Conservation (phyloP, 164 flowering plant genomes). For the Saururus chinensis region DNA sequence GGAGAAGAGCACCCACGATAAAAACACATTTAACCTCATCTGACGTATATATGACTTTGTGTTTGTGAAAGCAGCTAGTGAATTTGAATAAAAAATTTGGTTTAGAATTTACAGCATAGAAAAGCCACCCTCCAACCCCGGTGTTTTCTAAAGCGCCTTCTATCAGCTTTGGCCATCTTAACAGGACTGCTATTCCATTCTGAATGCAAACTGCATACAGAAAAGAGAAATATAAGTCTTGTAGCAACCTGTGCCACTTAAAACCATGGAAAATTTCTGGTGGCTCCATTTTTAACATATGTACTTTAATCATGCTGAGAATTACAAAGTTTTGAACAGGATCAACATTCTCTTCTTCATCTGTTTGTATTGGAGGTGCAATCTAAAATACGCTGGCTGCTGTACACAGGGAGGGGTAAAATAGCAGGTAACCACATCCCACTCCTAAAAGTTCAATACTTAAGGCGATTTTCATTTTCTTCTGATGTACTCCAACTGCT, state of each 20-base stretch:
- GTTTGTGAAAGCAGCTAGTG: neutral
- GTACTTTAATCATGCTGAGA: neutral
- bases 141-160: conserved; percentile 35
- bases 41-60: no score
- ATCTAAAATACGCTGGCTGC: no score
- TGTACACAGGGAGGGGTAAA: no score
- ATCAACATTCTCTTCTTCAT: neutral
- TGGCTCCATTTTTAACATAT: neutral
- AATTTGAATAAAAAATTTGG: neutral
- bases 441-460: no score
- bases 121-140: conserved; percentile 18
- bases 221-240: neutral
- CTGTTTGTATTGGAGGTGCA: neutral
- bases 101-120: conserved; percentile 2
- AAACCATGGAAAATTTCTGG: neutral
- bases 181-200: conserved; percentile 92
- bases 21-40: no score
- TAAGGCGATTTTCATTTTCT: neutral
- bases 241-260: neutral
- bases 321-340: neutral
- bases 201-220: conserved; percentile 32
- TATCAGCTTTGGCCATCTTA: conserved; percentile 74
- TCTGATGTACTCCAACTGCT: neutral
- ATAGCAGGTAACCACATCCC: no score
- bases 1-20: neutral